Conservation (phyloP, 2,329 filamentous ascomycete species). For the Penicillium psychrosexuale region DNA sequence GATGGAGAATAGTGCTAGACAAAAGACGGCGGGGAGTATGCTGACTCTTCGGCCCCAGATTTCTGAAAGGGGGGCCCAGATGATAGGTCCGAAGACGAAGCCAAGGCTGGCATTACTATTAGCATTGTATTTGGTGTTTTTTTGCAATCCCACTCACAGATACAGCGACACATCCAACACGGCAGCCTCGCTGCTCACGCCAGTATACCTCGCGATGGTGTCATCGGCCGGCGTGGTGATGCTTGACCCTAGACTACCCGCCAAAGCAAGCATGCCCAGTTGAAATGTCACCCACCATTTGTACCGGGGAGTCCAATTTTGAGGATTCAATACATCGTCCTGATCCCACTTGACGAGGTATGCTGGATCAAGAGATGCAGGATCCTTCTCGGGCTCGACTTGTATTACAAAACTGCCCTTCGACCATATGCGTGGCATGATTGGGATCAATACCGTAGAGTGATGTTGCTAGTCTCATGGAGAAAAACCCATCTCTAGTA, state of each 20-base stretch:
- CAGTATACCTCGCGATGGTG: conserved; percentile 43
- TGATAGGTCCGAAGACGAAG: conserved; percentile 34
- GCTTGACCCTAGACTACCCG: conserved; percentile 50
- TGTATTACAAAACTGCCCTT: not conserved
- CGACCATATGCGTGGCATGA: not conserved
- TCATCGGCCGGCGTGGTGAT: conserved; percentile 50
- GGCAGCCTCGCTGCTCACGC: conserved; percentile 44
- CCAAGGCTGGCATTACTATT: conserved; percentile 8
- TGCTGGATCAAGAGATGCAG: conserved; percentile 2
- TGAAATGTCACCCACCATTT: conserved; percentile 51
- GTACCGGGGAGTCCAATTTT: conserved; percentile 45
- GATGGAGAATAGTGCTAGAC: conserved; percentile 47
- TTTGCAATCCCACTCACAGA: conserved; percentile 3
- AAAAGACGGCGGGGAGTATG: conserved; percentile 46
- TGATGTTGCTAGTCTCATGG: not conserved
- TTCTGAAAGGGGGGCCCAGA: conserved; percentile 47
- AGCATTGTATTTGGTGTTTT: not conserved
- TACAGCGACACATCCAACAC: conserved; percentile 50
- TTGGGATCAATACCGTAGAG: not conserved
- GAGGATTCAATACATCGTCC: conserved; percentile 40
- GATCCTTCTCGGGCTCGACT: not conserved
- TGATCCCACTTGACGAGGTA: conserved; percentile 15
- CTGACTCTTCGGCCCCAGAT: conserved; percentile 46
- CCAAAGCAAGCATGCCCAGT: conserved; percentile 51
- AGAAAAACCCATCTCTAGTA: not conserved